Percentiles rank a stretch among this genome's conserved stretches.
Evolutionary conservation across 2,329 filamentous ascomycete genomes (phyloP).

Genomic region (Ophiocordyceps camponoti-leonardi): DNA sequence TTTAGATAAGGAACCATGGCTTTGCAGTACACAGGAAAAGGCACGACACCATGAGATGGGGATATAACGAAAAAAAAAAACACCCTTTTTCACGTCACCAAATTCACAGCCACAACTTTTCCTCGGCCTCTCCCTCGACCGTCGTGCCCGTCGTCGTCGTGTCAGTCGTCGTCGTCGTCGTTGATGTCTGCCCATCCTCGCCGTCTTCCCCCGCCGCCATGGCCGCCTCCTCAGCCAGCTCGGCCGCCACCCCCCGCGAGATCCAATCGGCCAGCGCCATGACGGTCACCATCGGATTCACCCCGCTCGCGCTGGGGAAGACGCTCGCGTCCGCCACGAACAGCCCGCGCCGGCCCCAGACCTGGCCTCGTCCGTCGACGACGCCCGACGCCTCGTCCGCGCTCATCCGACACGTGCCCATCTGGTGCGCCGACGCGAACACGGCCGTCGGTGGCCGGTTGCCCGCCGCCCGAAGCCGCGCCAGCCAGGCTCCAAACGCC

Average conservation of each 20-base stretch:
- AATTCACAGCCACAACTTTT: neutral
- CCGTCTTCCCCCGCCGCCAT: neutral
- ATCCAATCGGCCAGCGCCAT: conserved; percentile 58
- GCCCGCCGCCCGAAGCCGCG: conserved; percentile 26
- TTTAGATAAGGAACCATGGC: too few species aligned
- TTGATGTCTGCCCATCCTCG: neutral
- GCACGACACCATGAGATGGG: too few species aligned
- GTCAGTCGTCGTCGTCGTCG: neutral
- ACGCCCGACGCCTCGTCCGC: conserved; percentile 31
- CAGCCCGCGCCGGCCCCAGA: conserved; percentile 49
- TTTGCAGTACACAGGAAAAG: too few species aligned
- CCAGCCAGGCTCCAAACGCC: conserved; percentile 45
- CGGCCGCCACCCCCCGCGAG: conserved; percentile 22
- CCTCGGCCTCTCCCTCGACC: neutral
- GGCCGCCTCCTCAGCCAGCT: neutral
- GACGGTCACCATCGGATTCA: conserved; percentile 66
- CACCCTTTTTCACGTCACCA: too few species aligned
- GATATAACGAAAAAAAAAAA: too few species aligned
- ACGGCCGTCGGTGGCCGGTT: conserved; percentile 30
- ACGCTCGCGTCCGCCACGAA: conserved; percentile 62
- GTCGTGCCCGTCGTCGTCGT: neutral
- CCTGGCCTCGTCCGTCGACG: conserved; percentile 37
- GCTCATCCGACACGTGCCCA: conserved; percentile 64
- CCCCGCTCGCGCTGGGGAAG: conserved; percentile 59
- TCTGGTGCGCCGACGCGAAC: conserved; percentile 65